phyloP scores from a whole-genome alignment of 805 yeast genomes.

The Saturnispora silvae region DNA sequence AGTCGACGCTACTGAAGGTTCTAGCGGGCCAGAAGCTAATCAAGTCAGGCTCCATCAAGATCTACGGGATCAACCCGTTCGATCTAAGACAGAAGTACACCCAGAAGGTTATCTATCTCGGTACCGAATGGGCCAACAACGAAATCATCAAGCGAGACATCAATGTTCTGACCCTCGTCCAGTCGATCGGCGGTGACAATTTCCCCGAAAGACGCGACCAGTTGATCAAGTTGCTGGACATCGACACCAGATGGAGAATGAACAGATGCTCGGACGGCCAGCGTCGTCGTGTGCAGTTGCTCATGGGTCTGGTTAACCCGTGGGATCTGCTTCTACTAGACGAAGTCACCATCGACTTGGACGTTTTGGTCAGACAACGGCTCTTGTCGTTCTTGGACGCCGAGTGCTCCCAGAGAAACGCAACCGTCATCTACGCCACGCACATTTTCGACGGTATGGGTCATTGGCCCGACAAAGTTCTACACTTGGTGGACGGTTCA shows the following conservation, averaged over 20 bases:
- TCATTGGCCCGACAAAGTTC: conserved; percentile 76
- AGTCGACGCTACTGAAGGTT: conserved; percentile 74
- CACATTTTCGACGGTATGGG: conserved; percentile 95
- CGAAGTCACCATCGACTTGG: conserved; percentile 94
- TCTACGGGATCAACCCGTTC: conserved; percentile 89
- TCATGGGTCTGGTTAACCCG: conserved; percentile 86
- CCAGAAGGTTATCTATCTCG: conserved; percentile 54
- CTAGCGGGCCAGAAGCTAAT: conserved; percentile 89
- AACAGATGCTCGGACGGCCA: conserved; percentile 89
- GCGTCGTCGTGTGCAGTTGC: conserved; percentile 84
- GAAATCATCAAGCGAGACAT: conserved; percentile 85
- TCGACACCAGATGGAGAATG: conserved; percentile 89
- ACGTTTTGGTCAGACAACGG: conserved; percentile 77
- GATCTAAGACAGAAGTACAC: conserved; percentile 11
- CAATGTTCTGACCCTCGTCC: conserved; percentile 68
- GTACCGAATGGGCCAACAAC: conserved; percentile 96
- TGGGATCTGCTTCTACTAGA: conserved; percentile 84
- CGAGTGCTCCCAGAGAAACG: conserved; percentile 63
- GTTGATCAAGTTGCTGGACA: conserved; percentile 68
- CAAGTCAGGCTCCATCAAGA: conserved; percentile 51
- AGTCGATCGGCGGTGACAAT: conserved; percentile 70
- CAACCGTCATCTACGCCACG: conserved; percentile 85
- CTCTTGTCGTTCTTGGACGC: conserved; percentile 55
- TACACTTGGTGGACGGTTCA: conserved; percentile 66
- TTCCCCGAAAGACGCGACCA: conserved; percentile 68